Evolutionary conservation across 2,329 filamentous ascomycete species (phyloP).

Genomic region (Plectosphaerella sp.): DNA sequence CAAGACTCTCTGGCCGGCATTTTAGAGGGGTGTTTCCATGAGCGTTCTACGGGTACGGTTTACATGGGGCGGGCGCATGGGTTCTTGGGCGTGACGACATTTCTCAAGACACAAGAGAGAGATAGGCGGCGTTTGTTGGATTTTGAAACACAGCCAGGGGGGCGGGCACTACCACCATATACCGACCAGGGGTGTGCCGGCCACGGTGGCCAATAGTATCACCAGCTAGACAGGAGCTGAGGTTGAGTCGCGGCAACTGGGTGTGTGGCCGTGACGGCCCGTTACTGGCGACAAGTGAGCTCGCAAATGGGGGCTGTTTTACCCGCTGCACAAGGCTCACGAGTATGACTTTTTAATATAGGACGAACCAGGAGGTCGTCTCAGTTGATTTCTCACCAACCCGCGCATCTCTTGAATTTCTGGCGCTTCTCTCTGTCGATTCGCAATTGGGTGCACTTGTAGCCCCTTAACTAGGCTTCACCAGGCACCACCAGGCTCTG

Average conservation of each 20-base stretch:
- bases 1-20: not conserved
- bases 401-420: too few species aligned
- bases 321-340: not conserved
- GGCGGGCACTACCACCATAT: not conserved
- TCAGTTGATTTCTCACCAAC: too few species aligned
- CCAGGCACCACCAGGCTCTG: conserved; percentile 8
- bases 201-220: not conserved
- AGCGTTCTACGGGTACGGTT: not conserved
- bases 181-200: not conserved
- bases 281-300: not conserved
- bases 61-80: not conserved
- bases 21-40: conserved; percentile 18
- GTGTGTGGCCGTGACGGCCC: not conserved
- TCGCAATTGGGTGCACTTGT: conserved; percentile 5
- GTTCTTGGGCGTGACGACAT: not conserved
- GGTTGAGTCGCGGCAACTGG: not conserved
- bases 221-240: not conserved
- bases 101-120: not conserved
- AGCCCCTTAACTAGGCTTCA: conserved; percentile 13
- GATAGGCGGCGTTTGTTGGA: not conserved
- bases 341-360: not conserved
- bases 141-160: not conserved
- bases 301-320: not conserved
- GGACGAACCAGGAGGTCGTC: not conserved
- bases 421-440: too few species aligned